A percentile compares a stretch with the other conserved stretches of the same genome.
These are phyloP conservation scores for Morella rubra DNA, from an alignment of 306 rosid species.

Conservation along the genomic window DNA sequence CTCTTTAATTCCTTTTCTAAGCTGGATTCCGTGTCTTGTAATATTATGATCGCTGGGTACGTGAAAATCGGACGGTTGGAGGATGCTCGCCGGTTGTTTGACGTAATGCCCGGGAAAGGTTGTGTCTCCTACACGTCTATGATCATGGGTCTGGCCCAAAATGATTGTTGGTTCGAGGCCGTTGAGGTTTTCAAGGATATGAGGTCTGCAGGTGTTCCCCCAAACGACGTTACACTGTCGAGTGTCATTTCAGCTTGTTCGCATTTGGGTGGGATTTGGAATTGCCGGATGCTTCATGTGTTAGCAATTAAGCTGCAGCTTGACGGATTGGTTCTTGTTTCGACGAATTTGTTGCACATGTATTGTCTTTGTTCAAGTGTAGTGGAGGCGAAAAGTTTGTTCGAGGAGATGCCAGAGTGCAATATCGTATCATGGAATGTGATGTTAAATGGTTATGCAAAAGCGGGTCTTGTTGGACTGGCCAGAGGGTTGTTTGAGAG, in stretches of 20 bases:
- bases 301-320: constrained; percentile 52
- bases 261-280: constrained; percentile 56
- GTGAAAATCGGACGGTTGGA: constrained; percentile 51
- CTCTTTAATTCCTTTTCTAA: constrained; percentile 45
- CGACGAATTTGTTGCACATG: constrained; percentile 73
- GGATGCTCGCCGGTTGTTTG: constrained; percentile 68
- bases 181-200: constrained; percentile 68
- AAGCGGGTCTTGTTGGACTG: constrained; percentile 53
- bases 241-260: constrained; percentile 65
- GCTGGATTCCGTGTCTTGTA: constrained; percentile 70
- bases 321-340: constrained; percentile 53
- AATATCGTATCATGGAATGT: constrained; percentile 84
- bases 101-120: constrained; percentile 56
- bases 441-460: constrained; percentile 79
- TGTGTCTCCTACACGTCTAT: constrained; percentile 82
- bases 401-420: constrained; percentile 61
- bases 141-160: constrained; percentile 76
- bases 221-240: constrained; percentile 67
- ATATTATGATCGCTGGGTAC: constrained; percentile 77
- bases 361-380: constrained; percentile 66
- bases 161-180: constrained; percentile 58
- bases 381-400: constrained; percentile 58
- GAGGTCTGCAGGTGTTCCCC: constrained; percentile 55
- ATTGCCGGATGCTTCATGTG: constrained; percentile 63
- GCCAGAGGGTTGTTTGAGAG: constrained; percentile 72